Evolutionary conservation across 2,329 filamentous ascomycete genomes (phyloP).

Genomic region (Aspergillus glaucus): DNA sequence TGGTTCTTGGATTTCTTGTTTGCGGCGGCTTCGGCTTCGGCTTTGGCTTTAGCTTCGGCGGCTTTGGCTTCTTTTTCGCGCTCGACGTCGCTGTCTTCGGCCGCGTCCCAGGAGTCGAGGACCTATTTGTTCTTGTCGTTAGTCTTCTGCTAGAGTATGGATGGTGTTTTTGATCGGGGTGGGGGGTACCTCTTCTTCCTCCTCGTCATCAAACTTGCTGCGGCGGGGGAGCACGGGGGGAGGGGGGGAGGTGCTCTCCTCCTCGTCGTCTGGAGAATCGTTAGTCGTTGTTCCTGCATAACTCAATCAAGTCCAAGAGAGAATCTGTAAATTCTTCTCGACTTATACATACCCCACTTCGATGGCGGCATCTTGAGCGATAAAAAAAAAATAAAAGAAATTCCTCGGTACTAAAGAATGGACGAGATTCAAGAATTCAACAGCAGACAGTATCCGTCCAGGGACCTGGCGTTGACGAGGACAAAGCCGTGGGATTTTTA

Average conservation of each 20-base stretch:
- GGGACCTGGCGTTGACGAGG: slow-evolving; percentile 10
- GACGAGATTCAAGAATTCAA: slow-evolving; percentile 4
- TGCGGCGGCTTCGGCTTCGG: slow-evolving; percentile 77
- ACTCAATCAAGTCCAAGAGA: too few species aligned
- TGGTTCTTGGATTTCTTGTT: slow-evolving; percentile 85
- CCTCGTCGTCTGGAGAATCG: slow-evolving; percentile 31
- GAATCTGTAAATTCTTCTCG: background rate
- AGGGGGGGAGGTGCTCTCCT: slow-evolving; percentile 50
- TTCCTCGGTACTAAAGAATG: background rate
- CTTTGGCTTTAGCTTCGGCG: slow-evolving; percentile 78
- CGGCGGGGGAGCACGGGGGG: slow-evolving; percentile 46
- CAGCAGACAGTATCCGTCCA: slow-evolving; percentile 10
- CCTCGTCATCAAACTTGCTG: slow-evolving; percentile 83
- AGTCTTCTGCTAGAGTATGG: background rate
- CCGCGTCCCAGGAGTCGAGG: slow-evolving; percentile 93
- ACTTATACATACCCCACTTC: slow-evolving; percentile 43
- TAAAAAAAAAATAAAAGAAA: slow-evolving; percentile 3
- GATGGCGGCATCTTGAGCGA: slow-evolving; percentile 38
- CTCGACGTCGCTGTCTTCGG: slow-evolving; percentile 94
- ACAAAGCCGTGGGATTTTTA: slow-evolving; percentile 19
- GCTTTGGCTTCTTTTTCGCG: slow-evolving; percentile 90
- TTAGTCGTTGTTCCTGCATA: too few species aligned
- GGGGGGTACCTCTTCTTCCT: slow-evolving; percentile 66
- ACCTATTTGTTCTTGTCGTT: slow-evolving; percentile 50
- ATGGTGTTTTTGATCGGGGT: background rate